These are phyloP conservation scores for Sarcodon sp. DNA, from an alignment of 768 basidiomycete species.

Conservation along the genomic window DNA sequence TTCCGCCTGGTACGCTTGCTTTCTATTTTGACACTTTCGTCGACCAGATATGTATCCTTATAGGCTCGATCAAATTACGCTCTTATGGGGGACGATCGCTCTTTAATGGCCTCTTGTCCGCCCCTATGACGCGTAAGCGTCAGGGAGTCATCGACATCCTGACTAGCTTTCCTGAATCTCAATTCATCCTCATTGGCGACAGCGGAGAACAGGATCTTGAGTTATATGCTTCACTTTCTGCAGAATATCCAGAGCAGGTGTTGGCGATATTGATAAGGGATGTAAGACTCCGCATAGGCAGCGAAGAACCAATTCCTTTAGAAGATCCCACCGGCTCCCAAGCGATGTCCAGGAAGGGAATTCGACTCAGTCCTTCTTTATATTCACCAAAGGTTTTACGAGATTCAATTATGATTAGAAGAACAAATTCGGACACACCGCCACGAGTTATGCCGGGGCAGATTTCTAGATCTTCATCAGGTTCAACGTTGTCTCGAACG, in stretches of 20 bases:
- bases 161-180: constrained; percentile 56
- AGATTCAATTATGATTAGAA: too few relatives aligned
- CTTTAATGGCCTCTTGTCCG: constrained; percentile 71
- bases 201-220: constrained; percentile 94
- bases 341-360: constrained; percentile 1
- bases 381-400: too few relatives aligned
- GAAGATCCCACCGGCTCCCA: constrained; percentile 50
- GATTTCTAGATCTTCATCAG: too few relatives aligned
- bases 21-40: neutral
- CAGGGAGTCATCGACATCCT: constrained; percentile 70
- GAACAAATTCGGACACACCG: too few relatives aligned
- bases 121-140: constrained; percentile 75
- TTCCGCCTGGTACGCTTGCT: constrained; percentile 40
- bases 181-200: constrained; percentile 84
- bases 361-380: neutral
- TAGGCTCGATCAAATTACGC: constrained; percentile 68
- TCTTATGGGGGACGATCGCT: constrained; percentile 80
- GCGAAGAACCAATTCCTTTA: constrained; percentile 22
- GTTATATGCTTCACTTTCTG: constrained; percentile 69
- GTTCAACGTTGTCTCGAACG: too few relatives aligned
- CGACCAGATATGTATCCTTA: constrained; percentile 2
- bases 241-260: constrained; percentile 55
- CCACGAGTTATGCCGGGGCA: too few relatives aligned
- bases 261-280: constrained; percentile 79
- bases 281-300: constrained; percentile 27